Conservation (phyloP, 2,329 filamentous ascomycete species). For the Pseudocercospora ulei region DNA sequence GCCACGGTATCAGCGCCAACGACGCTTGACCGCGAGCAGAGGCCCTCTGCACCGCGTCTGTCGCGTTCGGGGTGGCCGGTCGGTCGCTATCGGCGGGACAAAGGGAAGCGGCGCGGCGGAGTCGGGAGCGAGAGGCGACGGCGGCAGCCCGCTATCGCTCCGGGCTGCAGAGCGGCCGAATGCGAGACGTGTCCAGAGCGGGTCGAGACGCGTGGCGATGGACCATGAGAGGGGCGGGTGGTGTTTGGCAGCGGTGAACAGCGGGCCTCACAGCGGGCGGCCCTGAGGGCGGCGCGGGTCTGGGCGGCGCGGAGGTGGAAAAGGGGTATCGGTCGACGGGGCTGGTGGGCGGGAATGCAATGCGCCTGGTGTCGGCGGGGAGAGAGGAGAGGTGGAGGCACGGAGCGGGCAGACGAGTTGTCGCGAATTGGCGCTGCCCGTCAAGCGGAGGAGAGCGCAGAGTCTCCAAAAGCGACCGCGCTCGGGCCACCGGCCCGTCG, state of each 20-base stretch:
- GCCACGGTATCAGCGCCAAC: conserved; percentile 21
- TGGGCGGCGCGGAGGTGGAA: background rate
- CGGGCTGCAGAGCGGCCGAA: conserved; percentile 6
- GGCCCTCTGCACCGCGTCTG: conserved; percentile 12
- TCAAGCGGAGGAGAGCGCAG: background rate
- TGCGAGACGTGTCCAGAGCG: conserved; percentile 4
- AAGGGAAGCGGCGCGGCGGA: conserved; percentile 15
- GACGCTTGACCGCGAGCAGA: conserved; percentile 15
- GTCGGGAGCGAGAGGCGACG: conserved; percentile 16
- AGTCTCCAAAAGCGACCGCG: no score
- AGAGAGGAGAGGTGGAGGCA: conserved; percentile 8
- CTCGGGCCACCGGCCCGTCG: no score
- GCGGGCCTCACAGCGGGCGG: conserved; percentile 13
- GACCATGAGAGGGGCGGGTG: conserved; percentile 17
- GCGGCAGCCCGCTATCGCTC: background rate
- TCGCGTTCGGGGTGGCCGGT: conserved; percentile 16
- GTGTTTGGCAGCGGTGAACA: conserved; percentile 9
- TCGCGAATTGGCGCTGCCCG: conserved; percentile 8
- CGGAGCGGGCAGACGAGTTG: conserved; percentile 2
- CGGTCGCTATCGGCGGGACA: conserved; percentile 10
- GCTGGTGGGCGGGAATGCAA: conserved; percentile 4
- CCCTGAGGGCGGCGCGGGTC: conserved; percentile 6
- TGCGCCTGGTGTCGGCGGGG: background rate
- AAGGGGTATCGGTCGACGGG: background rate
- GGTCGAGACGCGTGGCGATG: conserved; percentile 12